Evolutionary conservation across 805 yeast species (phyloP).

Genomic region (Saccharomyces jurei): DNA sequence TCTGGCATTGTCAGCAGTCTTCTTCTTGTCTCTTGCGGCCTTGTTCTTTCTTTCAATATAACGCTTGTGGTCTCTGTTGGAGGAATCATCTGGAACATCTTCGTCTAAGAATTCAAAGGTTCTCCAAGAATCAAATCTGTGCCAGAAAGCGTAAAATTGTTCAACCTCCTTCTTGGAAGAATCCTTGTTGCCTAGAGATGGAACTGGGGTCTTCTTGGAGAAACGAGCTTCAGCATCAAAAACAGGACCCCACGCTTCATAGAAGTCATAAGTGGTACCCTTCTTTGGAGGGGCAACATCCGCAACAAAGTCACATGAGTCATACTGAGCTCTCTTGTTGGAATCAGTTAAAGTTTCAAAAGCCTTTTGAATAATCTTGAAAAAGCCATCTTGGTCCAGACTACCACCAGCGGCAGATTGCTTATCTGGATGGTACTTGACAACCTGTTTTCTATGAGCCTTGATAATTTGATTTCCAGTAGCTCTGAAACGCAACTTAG

Average conservation of each 20-base stretch:
- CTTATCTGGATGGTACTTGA: slow-evolving; percentile 97
- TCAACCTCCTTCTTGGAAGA: slow-evolving; percentile 76
- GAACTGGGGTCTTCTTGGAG: slow-evolving; percentile 86
- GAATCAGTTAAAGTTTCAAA: slow-evolving; percentile 84
- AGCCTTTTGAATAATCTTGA: slow-evolving; percentile 96
- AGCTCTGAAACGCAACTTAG: slow-evolving; percentile 85
- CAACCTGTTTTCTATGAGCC: slow-evolving; percentile 94
- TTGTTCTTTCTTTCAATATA: slow-evolving; percentile 95
- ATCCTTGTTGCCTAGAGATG: slow-evolving; percentile 60
- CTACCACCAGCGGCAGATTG: slow-evolving; percentile 81
- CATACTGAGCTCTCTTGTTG: slow-evolving; percentile 82
- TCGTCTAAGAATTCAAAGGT: slow-evolving; percentile 96
- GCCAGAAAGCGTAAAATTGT: slow-evolving; percentile 84
- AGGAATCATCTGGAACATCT: slow-evolving; percentile 98
- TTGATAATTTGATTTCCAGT: slow-evolving; percentile 88
- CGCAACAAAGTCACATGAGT: slow-evolving; percentile 87
- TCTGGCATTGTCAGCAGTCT: slow-evolving; percentile 94
- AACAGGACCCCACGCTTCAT: slow-evolving; percentile 86
- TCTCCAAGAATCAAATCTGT: slow-evolving; percentile 95
- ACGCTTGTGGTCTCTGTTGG: slow-evolving; percentile 99
- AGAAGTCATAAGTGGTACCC: slow-evolving; percentile 69
- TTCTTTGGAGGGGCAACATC: slow-evolving; percentile 71
- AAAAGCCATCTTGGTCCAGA: slow-evolving; percentile 89
- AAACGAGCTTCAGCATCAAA: slow-evolving; percentile 87
- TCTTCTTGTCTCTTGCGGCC: slow-evolving; percentile 93